phyloP scores from a whole-genome alignment of 352 stramenopile species.

The Blastocystis sp. region DNA sequence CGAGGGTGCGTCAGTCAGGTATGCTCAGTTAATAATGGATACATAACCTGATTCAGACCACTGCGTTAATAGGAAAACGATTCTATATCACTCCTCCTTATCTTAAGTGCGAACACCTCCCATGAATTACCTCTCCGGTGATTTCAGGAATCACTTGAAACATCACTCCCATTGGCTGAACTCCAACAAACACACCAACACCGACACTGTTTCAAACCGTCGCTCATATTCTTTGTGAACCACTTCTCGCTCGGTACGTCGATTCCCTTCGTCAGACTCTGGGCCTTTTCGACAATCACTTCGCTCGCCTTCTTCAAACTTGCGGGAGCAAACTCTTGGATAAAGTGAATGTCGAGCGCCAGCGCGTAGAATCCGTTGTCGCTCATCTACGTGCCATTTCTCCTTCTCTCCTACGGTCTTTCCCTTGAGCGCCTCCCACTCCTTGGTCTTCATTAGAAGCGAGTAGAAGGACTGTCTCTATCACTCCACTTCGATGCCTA shows the following conservation, averaged over 20 bases:
- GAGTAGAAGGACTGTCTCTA: neutral
- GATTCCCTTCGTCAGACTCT: neutral
- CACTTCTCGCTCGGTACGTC: conserved; percentile 8
- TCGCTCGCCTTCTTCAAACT: neutral
- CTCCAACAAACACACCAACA: neutral
- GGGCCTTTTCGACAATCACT: neutral
- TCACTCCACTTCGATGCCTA: neutral
- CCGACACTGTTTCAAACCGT: conserved; percentile 39
- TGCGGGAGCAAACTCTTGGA: conserved; percentile 8
- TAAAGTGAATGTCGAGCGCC: neutral
- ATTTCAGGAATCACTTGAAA: no score
- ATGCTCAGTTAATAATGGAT: no score
- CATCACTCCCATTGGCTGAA: neutral
- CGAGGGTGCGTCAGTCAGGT: no score
- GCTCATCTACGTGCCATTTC: neutral
- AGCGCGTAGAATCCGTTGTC: conserved; percentile 18
- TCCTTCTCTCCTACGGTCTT: neutral
- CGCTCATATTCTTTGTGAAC: conserved; percentile 43
- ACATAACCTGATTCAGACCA: no score
- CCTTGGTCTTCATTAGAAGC: neutral
- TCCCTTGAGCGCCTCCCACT: neutral
- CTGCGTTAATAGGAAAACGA: no score
- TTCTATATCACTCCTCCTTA: no score
- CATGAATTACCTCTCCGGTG: no score
- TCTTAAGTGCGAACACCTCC: no score